These are phyloP conservation scores for Phytophthora palmivora DNA, from an alignment of 352 stramenopile species.

Conservation along the genomic window DNA sequence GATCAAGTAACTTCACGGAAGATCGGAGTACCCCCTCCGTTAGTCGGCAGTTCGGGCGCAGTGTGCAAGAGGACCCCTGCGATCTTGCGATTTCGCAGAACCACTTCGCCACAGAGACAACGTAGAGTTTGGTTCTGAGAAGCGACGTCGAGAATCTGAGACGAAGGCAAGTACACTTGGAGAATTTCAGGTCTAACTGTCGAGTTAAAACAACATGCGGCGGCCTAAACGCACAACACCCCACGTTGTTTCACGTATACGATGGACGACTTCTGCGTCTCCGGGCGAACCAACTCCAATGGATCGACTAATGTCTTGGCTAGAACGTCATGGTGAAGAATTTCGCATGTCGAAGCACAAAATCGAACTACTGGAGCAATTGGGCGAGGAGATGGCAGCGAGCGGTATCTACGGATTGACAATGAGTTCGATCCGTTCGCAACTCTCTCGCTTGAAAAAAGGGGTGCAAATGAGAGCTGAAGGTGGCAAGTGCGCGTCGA, in stretches of 20 bases:
- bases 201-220: no score
- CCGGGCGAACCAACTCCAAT: slow-evolving; percentile 12
- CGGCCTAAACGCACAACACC: background rate
- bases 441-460: slow-evolving; percentile 21
- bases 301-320: slow-evolving; percentile 18
- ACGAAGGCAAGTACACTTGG: no score
- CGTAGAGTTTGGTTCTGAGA: no score
- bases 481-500: slow-evolving; percentile 3
- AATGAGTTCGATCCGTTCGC: slow-evolving; percentile 19
- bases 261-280: slow-evolving; percentile 15
- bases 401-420: slow-evolving; percentile 23
- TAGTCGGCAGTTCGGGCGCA: no score
- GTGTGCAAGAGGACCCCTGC: no score
- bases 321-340: slow-evolving; percentile 20
- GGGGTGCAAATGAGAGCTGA: slow-evolving; percentile 18
- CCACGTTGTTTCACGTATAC: background rate
- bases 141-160: no score
- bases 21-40: no score
- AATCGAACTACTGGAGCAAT: slow-evolving; percentile 12
- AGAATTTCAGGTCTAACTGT: slow-evolving; percentile 2
- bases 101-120: no score
- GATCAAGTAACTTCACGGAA: no score
- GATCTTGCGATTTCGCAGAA: no score
- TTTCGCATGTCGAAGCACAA: slow-evolving; percentile 20
- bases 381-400: slow-evolving; percentile 24